Evolutionary conservation across 2,329 filamentous ascomycete species (phyloP), one percentile per base, ranked within the genome.

Genomic region (Incumbomyces lentus): DNA sequence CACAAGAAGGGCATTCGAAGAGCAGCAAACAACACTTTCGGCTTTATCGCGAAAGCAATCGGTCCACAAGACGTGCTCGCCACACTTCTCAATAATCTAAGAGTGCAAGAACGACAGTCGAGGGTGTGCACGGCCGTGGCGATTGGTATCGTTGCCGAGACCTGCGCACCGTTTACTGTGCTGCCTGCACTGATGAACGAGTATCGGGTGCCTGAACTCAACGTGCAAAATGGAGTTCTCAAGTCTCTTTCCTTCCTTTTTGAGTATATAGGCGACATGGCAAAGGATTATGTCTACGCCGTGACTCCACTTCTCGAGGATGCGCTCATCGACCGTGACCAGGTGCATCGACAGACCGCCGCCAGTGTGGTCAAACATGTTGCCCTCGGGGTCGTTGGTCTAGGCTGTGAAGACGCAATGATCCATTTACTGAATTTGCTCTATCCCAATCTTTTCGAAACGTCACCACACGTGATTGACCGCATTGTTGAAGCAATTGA

Each of bases 131-230:
- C 93, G 1, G 92, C 92, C 48, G 92, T 98, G 48, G 92, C 92
- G 41, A 98, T 98, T 55, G 92, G 90, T 64, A 98, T 98, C 57
- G 92, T 98, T 4, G 92, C 92, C 40, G 92, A 98, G 69, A 98
- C 92, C 30, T 98, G 92, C 63, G 92, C 90, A 4, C 92, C 93
- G 0, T 98, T 98, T 68, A 98, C 92, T 0, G 92, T 98, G 3
- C 81, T 98, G n/a, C 92, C 92, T 0, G 92, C 92, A 2, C 72
- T 98, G 51, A 98, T 98, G 93, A 98, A 98, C 69, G 92, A 98
- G 66, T 98, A 98, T 67, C 84, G 92, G 45, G 92, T 98, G 7
- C 92, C 92, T 0, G 92, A 98, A 68, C 82, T 98, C 55, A 98
- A 98, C 63, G 92, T 98, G 19, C 92, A 98, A 64, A 98, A 98